Conservation (phyloP, 768 basidiomycete species). For the Boletus eberwhitei region DNA sequence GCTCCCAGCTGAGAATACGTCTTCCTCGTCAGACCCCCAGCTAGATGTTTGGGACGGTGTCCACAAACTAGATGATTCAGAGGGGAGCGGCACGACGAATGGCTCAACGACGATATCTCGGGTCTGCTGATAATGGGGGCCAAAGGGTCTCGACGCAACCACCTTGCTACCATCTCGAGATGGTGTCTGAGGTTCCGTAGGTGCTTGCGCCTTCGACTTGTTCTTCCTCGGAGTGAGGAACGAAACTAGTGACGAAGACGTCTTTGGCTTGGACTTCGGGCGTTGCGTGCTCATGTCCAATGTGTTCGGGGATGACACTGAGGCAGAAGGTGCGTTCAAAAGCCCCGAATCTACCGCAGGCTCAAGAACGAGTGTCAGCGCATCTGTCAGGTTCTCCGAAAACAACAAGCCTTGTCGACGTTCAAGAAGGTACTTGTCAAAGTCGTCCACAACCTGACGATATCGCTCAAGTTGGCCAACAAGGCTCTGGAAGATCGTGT, state of each 20-base stretch:
- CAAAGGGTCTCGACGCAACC: conserved; percentile 73
- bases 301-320: conserved; percentile 25
- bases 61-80: conserved; percentile 55
- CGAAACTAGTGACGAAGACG: conserved; percentile 67
- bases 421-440: conserved; percentile 82
- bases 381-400: conserved; percentile 89
- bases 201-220: conserved; percentile 36
- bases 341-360: conserved; percentile 45
- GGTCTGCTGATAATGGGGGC: conserved; percentile 79
- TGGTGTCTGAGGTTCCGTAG: conserved; percentile 45
- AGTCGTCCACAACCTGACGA: conserved; percentile 67
- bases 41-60: conserved; percentile 47
- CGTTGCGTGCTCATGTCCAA: conserved; percentile 34
- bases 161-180: conserved; percentile 40
- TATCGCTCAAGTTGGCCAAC: conserved; percentile 80
- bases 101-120: conserved; percentile 68
- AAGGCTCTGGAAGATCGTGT: conserved; percentile 77
- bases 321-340: conserved; percentile 14
- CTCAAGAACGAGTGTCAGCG: conserved; percentile 71
- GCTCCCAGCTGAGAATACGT: conserved; percentile 56
- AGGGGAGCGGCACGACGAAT: conserved; percentile 57
- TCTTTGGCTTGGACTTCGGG: conserved; percentile 49
- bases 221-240: conserved; percentile 78
- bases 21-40: conserved; percentile 65
- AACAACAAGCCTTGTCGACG: conserved; percentile 87